A percentile compares a stretch with the other conserved stretches of the same genome.
Evolutionary conservation across 257 asterid genomes (phyloP).

Genomic region (Nicotiana otophora): DNA sequence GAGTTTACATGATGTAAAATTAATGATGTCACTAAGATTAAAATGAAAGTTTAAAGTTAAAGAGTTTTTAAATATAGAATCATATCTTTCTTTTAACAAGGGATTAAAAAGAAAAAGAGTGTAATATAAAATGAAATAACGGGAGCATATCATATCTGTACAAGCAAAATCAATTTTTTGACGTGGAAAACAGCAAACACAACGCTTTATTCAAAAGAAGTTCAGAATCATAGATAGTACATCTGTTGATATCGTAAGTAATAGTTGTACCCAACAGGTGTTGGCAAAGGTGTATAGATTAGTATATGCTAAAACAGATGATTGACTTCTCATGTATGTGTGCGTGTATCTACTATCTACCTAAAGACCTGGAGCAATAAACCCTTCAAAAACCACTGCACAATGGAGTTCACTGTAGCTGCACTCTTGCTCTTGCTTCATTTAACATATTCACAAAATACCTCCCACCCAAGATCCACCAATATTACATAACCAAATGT

Average conservation of each 20-base stretch:
- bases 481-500: slow-evolving; percentile 4
- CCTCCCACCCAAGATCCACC: neutral
- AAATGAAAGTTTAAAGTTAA: neutral
- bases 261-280: neutral
- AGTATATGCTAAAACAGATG: neutral
- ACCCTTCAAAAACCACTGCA: neutral
- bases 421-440: neutral
- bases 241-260: neutral
- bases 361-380: neutral
- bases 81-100: neutral
- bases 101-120: neutral
- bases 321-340: neutral
- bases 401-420: neutral
- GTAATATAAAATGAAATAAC: neutral
- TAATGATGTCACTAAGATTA: too few species aligned
- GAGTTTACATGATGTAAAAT: too few species aligned
- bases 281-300: neutral
- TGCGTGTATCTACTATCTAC: neutral
- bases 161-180: neutral
- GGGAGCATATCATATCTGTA: neutral
- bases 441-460: neutral
- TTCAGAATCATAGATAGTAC: neutral
- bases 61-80: neutral
- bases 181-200: neutral
- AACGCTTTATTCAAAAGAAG: neutral